A percentile compares a stretch with the other conserved stretches of the same genome.
These are phyloP conservation scores for Pichia nanzhaoensis DNA, from an alignment of 805 yeast genomes.

Conservation along the genomic window DNA sequence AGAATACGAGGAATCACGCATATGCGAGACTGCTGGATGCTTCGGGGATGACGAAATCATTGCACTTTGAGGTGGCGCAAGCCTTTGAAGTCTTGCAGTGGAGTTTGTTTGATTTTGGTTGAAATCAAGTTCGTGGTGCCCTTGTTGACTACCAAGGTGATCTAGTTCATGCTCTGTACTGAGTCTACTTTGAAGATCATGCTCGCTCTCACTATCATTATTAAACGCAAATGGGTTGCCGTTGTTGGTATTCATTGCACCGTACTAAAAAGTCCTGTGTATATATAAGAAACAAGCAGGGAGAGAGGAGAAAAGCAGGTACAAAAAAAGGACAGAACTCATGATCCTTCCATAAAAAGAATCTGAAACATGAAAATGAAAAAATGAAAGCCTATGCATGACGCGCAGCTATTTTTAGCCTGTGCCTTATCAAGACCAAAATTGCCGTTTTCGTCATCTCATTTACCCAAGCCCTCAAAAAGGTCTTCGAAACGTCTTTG, in stretches of 20 bases:
- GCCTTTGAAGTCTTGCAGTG: not conserved
- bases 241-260: not conserved
- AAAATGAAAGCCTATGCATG: not conserved
- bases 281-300: not conserved
- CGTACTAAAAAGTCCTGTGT: not conserved
- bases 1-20: conserved; percentile 4
- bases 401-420: not conserved
- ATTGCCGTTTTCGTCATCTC: too few relatives aligned
- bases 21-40: conserved; percentile 1
- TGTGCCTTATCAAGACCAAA: not conserved
- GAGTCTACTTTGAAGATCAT: not conserved
- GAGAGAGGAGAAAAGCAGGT: not conserved
- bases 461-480: not conserved
- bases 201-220: conserved; percentile 11
- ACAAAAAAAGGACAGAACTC: not conserved
- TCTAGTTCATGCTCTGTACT: not conserved
- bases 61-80: conserved; percentile 7
- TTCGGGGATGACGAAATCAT: conserved; percentile 5
- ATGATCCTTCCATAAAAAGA: not conserved
- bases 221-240: conserved; percentile 8
- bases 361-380: not conserved
- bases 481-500: not conserved
- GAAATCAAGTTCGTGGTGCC: not conserved
- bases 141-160: not conserved
- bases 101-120: not conserved